Evolutionary conservation across 2,329 filamentous ascomycete species (phyloP), one percentile per base, ranked within the genome.

Genomic region (Trichoderma sp.): DNA sequence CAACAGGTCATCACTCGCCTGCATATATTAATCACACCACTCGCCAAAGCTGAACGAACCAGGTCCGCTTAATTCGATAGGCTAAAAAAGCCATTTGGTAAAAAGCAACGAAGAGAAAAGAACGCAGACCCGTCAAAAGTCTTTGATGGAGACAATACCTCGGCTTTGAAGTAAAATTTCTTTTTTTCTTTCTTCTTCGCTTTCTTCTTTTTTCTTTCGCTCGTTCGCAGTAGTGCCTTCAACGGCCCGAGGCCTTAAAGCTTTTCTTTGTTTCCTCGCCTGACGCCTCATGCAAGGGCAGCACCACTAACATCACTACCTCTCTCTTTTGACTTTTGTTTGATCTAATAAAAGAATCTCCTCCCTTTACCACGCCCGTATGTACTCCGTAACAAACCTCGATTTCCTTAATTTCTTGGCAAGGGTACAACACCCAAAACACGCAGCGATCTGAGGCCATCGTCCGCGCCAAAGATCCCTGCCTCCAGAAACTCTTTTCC

Each of bases 51-150:
- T 63, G 27, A 21, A 69, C 59, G 56, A 35, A 31, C 68, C 29
- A 62, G 68, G 59, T 64, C 68, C 68, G 68, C 68, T 21, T 53
- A 35, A 33, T 72, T 60, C 68, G 59, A 72, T 64, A 72, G 59
- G 69, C 69, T 72, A 56, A n/a, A 24, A 53, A 31, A 6, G 38
- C 18, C 16, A 9, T 35, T 35, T 18, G 24, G 33, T 4, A 24
- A n/a, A 63, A n/a, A 53, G 24, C 8, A 56, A 33, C 4, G 12
- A 67, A 67, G n/a, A 56, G 16, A 35, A 31, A 35, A 33, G 16
- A 27, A 53, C 33, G 67, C 67, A 35, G 67, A 18, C 67, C 67
- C 53, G 41, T 71, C 53, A 31, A 41, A 62, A 11, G 24, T 45
- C 50, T 62, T 33, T 31, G 35, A 71, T 71, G 67, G 53, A 62